Conservation (phyloP, 208 protist species). For the Acanthamoeba sp. region DNA sequence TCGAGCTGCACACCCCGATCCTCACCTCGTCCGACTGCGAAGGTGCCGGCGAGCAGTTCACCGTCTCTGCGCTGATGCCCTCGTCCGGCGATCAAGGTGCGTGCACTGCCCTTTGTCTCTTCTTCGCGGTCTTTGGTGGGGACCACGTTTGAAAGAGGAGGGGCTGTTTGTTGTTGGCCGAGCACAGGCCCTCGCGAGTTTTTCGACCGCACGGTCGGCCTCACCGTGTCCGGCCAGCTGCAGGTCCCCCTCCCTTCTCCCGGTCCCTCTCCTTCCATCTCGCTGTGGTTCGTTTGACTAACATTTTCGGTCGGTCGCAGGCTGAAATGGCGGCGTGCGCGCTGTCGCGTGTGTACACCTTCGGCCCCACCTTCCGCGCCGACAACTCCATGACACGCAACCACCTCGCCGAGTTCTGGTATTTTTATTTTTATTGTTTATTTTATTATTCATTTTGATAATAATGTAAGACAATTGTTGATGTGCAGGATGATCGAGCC, state of each 20-base stretch:
- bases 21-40: slow-evolving; percentile 93
- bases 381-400: slow-evolving; percentile 87
- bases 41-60: slow-evolving; percentile 78
- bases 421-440: not conserved
- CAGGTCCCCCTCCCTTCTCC: no score
- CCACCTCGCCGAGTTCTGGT: slow-evolving; percentile 93
- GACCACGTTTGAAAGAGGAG: no score
- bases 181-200: slow-evolving; percentile 16
- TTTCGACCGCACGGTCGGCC: slow-evolving; percentile 44
- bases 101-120: not conserved
- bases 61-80: slow-evolving; percentile 38
- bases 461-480: not conserved
- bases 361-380: slow-evolving; percentile 91
- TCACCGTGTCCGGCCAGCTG: slow-evolving; percentile 85
- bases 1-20: slow-evolving; percentile 91
- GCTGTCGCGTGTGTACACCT: slow-evolving; percentile 89
- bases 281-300: no score
- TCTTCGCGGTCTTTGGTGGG: not conserved
- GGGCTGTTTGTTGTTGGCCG: not conserved
- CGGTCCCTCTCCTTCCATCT: no score
- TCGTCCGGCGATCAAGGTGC: not conserved
- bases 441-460: no score
- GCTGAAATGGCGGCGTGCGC: slow-evolving; percentile 85
- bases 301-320: no score
- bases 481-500: slow-evolving; percentile 90